Percentiles rank a stretch among this genome's conserved stretches.
Conservation (phyloP, 2,329 filamentous ascomycete genomes). For the Gnomoniopsis sp. region DNA sequence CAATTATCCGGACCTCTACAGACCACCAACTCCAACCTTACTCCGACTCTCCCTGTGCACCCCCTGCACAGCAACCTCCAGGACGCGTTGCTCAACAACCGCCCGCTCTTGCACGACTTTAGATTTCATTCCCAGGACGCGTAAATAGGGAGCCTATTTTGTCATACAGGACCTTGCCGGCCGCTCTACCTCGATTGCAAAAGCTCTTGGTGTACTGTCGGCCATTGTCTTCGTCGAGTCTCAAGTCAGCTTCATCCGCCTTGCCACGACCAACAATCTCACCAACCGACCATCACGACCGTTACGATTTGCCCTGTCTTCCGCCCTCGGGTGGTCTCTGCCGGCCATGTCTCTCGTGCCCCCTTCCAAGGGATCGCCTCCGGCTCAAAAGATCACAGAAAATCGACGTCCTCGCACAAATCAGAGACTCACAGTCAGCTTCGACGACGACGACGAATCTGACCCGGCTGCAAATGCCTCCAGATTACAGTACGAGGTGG, state of each 20-base stretch:
- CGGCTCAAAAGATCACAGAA: slow-evolving; percentile 26
- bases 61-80: not conserved
- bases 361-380: slow-evolving; percentile 12
- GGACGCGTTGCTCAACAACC: not conserved
- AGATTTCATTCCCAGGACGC: slow-evolving; percentile 1
- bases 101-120: not conserved
- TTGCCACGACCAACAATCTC: not conserved
- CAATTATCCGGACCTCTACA: not conserved
- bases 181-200: not conserved
- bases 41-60: not conserved
- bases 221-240: not conserved
- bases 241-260: not conserved
- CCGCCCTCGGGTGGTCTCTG: not conserved
- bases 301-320: not conserved
- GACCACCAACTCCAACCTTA: not conserved
- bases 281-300: not conserved
- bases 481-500: slow-evolving; percentile 53
- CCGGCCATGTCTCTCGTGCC: slow-evolving; percentile 14
- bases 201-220: not conserved
- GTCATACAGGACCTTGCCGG: not conserved
- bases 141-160: not conserved
- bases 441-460: slow-evolving; percentile 29
- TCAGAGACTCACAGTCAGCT: slow-evolving; percentile 32
- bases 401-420: slow-evolving; percentile 30
- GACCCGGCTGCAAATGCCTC: slow-evolving; percentile 18